Evolutionary conservation across 2,329 filamentous ascomycete species (phyloP), one percentile per base, ranked within the genome.

Genomic region (Penicillium concentricum): DNA sequence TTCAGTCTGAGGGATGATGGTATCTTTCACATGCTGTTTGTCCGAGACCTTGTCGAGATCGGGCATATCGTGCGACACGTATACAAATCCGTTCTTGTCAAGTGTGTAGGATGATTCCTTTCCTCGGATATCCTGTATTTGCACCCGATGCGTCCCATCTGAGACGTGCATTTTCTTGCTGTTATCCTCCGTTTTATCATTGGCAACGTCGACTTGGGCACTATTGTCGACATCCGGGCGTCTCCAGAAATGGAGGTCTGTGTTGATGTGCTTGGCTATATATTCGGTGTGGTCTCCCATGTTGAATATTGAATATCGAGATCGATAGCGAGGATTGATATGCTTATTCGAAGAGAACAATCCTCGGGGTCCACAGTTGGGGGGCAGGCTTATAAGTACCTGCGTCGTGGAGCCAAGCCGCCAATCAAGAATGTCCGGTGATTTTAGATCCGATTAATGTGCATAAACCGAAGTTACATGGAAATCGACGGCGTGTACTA

Each of bases 61-160:
- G 15, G 57, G 49, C 42, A 71, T 74, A 20, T 64, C 63, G 56
- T 75, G 72, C 15, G 67, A 70, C 32, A 74, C 59, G 50, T 76
- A 66, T 53, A 75, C 66, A 51, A 77, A 77, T 5, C 73, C 78
- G 30, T 73, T 76, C 4, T 58, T 68, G 51, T 79, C 76, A 1
- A 80, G 68, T 1, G 66, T 75, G 60, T 73, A 79, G 18, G 76
- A 66, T 6, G 72, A 63, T 61, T 81, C 78, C 6, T 74, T 69
- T 0, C 79, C 80, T 18, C 74, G 67, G 26, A 81, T 74, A 60
- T 82, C 81, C 32, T 74, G 73, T 16, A 60, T 38, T 3, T 38
- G 35, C 18, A 54, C 54, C 15, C 16, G 34, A 10, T 39, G 51
- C 8, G 8, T 46, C 9, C 58, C 41, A 9, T 56, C 39, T n/a